Conservation (phyloP, 306 rosid genomes). For the Vachellia collinsii region DNA sequence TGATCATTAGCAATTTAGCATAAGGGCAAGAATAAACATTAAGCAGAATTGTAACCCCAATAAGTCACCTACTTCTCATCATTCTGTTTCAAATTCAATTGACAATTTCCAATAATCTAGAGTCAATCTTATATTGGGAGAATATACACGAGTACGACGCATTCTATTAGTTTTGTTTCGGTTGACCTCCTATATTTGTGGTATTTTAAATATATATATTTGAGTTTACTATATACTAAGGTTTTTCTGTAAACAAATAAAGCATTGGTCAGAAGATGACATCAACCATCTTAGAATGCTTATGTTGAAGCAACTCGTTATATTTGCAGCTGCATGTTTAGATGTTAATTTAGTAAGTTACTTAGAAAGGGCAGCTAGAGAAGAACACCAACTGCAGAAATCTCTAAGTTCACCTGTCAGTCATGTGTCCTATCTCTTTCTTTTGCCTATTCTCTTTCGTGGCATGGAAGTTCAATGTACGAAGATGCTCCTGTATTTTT, state of each 20-base stretch:
- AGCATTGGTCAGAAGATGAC: not conserved
- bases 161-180: not conserved
- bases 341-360: not conserved
- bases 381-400: not conserved
- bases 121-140: not conserved
- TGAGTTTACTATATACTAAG: not conserved
- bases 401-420: not conserved
- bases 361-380: not conserved
- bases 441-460: conserved; percentile 15
- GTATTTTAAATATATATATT: not conserved
- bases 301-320: not conserved
- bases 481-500: conserved; percentile 4
- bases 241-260: not conserved
- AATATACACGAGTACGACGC: not conserved
- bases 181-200: not conserved
- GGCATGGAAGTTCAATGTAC: conserved; percentile 17
- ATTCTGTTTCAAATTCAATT: not conserved
- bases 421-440: not conserved
- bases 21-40: not conserved
- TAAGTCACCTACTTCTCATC: not conserved
- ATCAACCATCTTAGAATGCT: not conserved
- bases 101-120: not conserved
- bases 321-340: not conserved
- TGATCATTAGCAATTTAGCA: not conserved
- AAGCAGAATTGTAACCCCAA: not conserved